Percentiles rank a stretch among this genome's conserved stretches.
Conservation (phyloP, 2,329 filamentous ascomycete genomes). For the Xylaria sp. region DNA sequence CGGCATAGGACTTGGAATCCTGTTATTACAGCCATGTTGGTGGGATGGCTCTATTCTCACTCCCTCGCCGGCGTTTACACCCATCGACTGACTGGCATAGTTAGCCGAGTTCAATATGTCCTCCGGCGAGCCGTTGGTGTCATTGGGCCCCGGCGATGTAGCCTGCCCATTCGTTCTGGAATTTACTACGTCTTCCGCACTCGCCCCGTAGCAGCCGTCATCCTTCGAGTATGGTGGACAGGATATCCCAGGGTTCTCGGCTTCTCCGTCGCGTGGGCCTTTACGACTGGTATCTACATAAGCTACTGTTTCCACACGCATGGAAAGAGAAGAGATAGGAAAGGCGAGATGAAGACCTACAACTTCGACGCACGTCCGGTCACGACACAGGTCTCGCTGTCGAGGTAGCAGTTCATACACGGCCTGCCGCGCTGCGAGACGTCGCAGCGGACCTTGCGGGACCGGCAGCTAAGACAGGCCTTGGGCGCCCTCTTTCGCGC, state of each 20-base stretch:
- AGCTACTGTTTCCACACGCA: slow-evolving; percentile 1
- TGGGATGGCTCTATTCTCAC: slow-evolving; percentile 16
- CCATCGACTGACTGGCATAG: slow-evolving; percentile 10
- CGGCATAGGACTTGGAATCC: slow-evolving; percentile 18
- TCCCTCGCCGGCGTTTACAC: slow-evolving; percentile 10
- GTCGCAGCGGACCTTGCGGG: slow-evolving; percentile 55
- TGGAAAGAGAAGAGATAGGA: no score
- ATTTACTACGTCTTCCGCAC: slow-evolving; percentile 35
- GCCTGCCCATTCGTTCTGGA: slow-evolving; percentile 33
- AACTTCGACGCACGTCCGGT: slow-evolving; percentile 45
- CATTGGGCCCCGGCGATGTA: slow-evolving; percentile 22
- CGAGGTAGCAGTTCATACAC: slow-evolving; percentile 56
- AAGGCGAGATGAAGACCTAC: no score
- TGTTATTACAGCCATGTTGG: slow-evolving; percentile 14
- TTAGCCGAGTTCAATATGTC: slow-evolving; percentile 17
- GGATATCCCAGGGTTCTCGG: slow-evolving; percentile 34
- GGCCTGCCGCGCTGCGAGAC: slow-evolving; percentile 52
- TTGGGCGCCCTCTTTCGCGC: slow-evolving; percentile 52
- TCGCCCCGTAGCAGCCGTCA: slow-evolving; percentile 29
- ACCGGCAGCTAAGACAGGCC: slow-evolving; percentile 53
- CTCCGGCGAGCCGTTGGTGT: slow-evolving; percentile 10
- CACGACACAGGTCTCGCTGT: slow-evolving; percentile 49
- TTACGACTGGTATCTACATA: slow-evolving; percentile 30
- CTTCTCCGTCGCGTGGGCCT: slow-evolving; percentile 33
- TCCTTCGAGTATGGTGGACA: slow-evolving; percentile 36